Conservation (phyloP, 495 filamentous ascomycete species). For the Hypoxylon intermedium region DNA sequence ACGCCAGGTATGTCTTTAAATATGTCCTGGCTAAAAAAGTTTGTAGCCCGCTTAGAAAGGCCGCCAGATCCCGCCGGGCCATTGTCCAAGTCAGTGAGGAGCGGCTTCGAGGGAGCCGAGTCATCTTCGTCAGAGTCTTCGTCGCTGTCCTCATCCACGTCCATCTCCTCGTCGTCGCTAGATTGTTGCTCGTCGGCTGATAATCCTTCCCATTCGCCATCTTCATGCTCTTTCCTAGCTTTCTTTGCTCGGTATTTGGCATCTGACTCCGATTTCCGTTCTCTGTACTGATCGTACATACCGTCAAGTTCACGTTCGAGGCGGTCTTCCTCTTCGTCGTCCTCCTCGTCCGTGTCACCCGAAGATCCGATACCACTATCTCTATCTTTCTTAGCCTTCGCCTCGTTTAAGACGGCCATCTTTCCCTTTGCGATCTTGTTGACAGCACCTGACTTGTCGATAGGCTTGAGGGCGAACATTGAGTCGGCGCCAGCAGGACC, state of each 20-base stretch:
- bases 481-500: constrained; percentile 75
- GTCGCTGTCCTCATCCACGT: constrained; percentile 58
- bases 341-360: constrained; percentile 64
- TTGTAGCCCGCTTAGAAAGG: constrained; percentile 79
- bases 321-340: constrained; percentile 79
- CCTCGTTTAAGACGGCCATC: constrained; percentile 67
- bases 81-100: constrained; percentile 61
- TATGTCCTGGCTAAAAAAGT: constrained; percentile 95
- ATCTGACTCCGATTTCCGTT: constrained; percentile 76
- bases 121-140: constrained; percentile 61
- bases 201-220: constrained; percentile 91
- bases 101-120: constrained; percentile 43
- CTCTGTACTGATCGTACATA: constrained; percentile 86
- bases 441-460: constrained; percentile 75
- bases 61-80: constrained; percentile 54
- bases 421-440: constrained; percentile 77
- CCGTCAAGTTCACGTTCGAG: constrained; percentile 84
- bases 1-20: constrained; percentile 80
- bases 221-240: constrained; percentile 78
- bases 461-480: constrained; percentile 81
- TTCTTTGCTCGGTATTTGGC: constrained; percentile 90
- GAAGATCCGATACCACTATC: constrained; percentile 64
- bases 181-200: constrained; percentile 69
- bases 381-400: constrained; percentile 63
- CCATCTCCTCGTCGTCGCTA: constrained; percentile 61